Percentiles rank a stretch among this genome's conserved stretches.
phyloP scores from a whole-genome alignment of 1,284 basidiomycete genomes.

The Pulveroboletus sp. region DNA sequence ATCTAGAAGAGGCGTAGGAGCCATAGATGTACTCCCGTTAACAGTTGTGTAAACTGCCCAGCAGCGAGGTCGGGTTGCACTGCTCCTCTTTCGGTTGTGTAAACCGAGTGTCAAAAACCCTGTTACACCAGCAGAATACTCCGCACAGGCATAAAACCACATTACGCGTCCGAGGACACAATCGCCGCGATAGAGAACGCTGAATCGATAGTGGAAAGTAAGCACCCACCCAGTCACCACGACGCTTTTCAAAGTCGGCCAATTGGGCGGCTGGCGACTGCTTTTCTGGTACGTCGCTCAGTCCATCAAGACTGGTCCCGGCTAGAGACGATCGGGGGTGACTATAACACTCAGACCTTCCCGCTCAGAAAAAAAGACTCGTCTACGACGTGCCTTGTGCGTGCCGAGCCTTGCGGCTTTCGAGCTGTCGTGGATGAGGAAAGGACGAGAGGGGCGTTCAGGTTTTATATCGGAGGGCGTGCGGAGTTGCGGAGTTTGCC shows the following conservation, averaged over 20 bases:
- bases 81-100: slow-evolving; percentile 4
- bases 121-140: too few relatives aligned
- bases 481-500: slow-evolving; percentile 27
- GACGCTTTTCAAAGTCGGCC: slow-evolving; percentile 37
- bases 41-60: not conserved
- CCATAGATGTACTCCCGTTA: slow-evolving; percentile 1
- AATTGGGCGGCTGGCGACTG: slow-evolving; percentile 28
- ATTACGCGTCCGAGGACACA: slow-evolving; percentile 20
- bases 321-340: slow-evolving; percentile 53
- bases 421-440: slow-evolving; percentile 39
- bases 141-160: not conserved
- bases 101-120: not conserved
- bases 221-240: slow-evolving; percentile 35
- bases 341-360: slow-evolving; percentile 63
- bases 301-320: slow-evolving; percentile 48
- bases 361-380: slow-evolving; percentile 49
- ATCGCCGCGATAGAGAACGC: slow-evolving; percentile 26
- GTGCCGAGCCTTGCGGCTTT: slow-evolving; percentile 58
- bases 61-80: not conserved
- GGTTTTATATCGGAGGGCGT: slow-evolving; percentile 9
- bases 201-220: not conserved
- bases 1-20: not conserved
- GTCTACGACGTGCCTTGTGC: slow-evolving; percentile 36
- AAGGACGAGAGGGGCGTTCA: not conserved
- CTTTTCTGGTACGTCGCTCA: slow-evolving; percentile 54